Evolutionary conservation across 768 basidiomycete genomes (phyloP).

Genomic region (Lactarius tabidus): DNA sequence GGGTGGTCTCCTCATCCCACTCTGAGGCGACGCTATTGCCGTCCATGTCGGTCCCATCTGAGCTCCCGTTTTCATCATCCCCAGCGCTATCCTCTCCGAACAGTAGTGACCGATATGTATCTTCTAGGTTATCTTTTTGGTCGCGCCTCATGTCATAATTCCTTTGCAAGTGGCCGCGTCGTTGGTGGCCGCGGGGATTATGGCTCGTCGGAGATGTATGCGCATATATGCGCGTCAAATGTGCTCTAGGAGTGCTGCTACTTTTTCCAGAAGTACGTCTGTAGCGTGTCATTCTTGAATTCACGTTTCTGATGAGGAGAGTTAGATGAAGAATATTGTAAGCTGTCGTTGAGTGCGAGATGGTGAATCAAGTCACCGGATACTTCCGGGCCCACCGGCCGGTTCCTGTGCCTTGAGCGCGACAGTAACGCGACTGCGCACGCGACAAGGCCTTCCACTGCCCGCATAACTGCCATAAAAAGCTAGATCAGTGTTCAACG

Average conservation of each 20-base stretch:
- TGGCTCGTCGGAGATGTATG: constrained; percentile 3
- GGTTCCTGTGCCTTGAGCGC: too few relatives aligned
- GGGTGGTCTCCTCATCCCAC: constrained; percentile 14
- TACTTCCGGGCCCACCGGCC: too few relatives aligned
- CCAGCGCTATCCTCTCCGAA: neutral
- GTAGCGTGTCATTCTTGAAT: constrained; percentile 6
- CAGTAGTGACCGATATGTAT: constrained; percentile 2
- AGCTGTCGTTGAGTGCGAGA: too few relatives aligned
- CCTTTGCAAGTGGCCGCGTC: neutral
- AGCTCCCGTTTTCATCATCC: neutral
- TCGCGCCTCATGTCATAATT: neutral
- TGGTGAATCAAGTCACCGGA: too few relatives aligned
- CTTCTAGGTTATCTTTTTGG: constrained; percentile 4
- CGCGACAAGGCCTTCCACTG: too few relatives aligned
- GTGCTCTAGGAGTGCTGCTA: neutral
- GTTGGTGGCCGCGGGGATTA: neutral
- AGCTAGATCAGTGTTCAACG: too few relatives aligned
- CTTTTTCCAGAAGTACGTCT: neutral
- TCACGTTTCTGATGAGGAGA: neutral
- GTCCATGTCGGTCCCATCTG: neutral
- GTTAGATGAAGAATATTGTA: too few relatives aligned
- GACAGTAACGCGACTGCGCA: too few relatives aligned
- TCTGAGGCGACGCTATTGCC: neutral
- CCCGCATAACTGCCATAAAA: too few relatives aligned
- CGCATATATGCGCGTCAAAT: neutral